phyloP scores from a whole-genome alignment of 306 rosid genomes.

The Vigna angularis region DNA sequence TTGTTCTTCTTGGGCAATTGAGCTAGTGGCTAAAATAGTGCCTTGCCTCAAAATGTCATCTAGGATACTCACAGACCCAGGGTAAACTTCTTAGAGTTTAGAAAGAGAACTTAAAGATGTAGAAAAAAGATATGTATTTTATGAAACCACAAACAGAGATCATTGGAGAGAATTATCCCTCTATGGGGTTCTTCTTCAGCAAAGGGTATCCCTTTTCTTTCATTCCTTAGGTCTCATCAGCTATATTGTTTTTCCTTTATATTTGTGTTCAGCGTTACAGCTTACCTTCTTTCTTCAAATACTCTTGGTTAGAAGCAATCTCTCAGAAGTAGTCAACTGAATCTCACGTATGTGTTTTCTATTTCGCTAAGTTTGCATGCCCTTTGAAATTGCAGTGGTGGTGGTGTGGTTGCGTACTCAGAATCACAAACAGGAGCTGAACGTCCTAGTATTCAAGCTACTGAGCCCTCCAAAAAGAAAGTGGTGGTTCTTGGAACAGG shows the following conservation, averaged over 20 bases:
- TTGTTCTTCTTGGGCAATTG: conserved; percentile 9
- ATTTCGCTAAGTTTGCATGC: conserved; percentile 30
- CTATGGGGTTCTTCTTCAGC: not conserved
- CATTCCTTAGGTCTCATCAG: not conserved
- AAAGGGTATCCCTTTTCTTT: not conserved
- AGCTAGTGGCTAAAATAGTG: not conserved
- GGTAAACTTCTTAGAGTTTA: no score
- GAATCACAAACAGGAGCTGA: conserved; percentile 64
- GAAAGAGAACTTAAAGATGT: no score
- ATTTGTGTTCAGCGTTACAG: not conserved
- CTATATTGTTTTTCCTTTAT: not conserved
- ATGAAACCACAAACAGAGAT: no score
- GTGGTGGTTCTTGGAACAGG: conserved; percentile 98
- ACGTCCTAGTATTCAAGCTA: conserved; percentile 41
- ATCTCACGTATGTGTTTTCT: not conserved
- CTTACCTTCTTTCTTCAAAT: not conserved
- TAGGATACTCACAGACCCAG: no score
- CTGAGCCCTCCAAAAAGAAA: conserved; percentile 62
- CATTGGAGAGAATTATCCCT: no score
- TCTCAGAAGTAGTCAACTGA: not conserved
- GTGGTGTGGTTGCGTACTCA: conserved; percentile 84
- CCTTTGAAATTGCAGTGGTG: conserved; percentile 67
- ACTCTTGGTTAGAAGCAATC: not conserved
- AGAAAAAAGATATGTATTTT: no score
- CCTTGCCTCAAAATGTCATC: no score